These are phyloP conservation scores for Diplocarpon mali DNA, from an alignment of 2,329 filamentous ascomycete genomes.

Conservation along the genomic window DNA sequence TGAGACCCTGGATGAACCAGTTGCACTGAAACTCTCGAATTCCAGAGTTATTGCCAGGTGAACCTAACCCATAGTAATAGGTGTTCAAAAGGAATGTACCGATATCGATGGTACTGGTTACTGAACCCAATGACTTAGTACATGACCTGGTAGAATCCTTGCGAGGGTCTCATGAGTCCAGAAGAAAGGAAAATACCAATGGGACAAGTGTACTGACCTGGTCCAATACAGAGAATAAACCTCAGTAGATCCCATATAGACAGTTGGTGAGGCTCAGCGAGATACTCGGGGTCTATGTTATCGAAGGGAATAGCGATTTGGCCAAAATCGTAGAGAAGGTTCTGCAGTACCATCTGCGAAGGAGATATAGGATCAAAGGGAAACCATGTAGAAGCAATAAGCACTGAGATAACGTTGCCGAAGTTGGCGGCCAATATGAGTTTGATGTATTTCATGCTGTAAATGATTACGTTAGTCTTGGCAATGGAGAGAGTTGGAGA, in stretches of 20 bases:
- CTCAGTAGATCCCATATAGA: slow-evolving; percentile 3
- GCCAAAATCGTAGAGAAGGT: slow-evolving; percentile 4
- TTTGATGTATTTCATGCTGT: slow-evolving; percentile 11
- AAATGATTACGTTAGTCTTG: neutral
- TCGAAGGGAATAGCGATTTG: slow-evolving; percentile 7
- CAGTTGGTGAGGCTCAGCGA: neutral
- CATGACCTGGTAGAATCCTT: too few relatives aligned
- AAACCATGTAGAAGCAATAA: slow-evolving; percentile 1
- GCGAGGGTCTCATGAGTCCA: too few relatives aligned
- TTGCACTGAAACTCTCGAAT: slow-evolving; percentile 2
- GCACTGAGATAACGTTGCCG: slow-evolving; percentile 2
- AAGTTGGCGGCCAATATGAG: slow-evolving; percentile 6
- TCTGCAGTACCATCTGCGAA: slow-evolving; percentile 5
- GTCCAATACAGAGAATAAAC: slow-evolving; percentile 1
- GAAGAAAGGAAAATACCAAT: too few relatives aligned
- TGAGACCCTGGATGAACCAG: slow-evolving; percentile 5
- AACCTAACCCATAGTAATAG: slow-evolving; percentile 2
- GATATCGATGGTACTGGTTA: slow-evolving; percentile 5
- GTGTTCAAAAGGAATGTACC: slow-evolving; percentile 4
- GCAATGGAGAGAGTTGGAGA: neutral
- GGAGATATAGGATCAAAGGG: slow-evolving; percentile 6
- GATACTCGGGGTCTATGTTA: slow-evolving; percentile 4
- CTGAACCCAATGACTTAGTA: neutral
- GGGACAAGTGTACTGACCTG: neutral
- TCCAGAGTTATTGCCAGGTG: neutral